Percentiles rank a stretch among this genome's conserved stretches.
phyloP scores from a whole-genome alignment of 345 rosid species.

The Citrus maxima region DNA sequence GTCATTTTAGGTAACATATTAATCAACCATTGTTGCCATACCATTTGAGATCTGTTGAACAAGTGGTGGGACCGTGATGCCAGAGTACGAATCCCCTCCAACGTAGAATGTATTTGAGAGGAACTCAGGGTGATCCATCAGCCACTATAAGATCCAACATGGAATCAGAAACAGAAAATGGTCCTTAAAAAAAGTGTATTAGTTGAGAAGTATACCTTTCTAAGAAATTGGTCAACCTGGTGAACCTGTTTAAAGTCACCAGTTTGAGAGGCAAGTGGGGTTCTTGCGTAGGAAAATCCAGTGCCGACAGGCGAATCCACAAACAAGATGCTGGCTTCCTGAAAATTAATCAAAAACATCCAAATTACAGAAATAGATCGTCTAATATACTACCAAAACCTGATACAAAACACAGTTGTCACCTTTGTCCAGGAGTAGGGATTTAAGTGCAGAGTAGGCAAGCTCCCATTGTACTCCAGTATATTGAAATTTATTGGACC shows the following conservation, averaged over 20 bases:
- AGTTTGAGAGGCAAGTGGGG: constrained; percentile 24
- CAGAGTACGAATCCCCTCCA: constrained; percentile 75
- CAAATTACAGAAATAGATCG: neutral
- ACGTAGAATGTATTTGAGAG: constrained; percentile 46
- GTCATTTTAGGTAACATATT: neutral
- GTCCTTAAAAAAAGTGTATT: neutral
- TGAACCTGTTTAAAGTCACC: constrained; percentile 50
- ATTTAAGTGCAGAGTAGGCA: constrained; percentile 57
- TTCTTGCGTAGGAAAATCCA: constrained; percentile 66
- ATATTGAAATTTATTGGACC: constrained; percentile 63
- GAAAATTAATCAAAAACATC: neutral
- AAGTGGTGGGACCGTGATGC: constrained; percentile 48
- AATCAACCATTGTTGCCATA: constrained; percentile 12
- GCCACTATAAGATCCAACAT: constrained; percentile 44
- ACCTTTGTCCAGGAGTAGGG: constrained; percentile 75
- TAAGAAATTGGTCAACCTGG: constrained; percentile 46
- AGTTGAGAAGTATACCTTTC: constrained; percentile 37
- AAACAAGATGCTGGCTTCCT: constrained; percentile 67
- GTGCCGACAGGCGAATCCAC: constrained; percentile 75
- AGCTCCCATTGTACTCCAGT: constrained; percentile 58
- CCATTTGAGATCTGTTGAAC: constrained; percentile 50
- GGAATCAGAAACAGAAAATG: neutral
- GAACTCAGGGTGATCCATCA: constrained; percentile 51
- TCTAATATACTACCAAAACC: neutral
- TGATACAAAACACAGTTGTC: neutral